phyloP scores from a whole-genome alignment of 2,329 filamentous ascomycete genomes.

The Ilyonectria destructans region DNA sequence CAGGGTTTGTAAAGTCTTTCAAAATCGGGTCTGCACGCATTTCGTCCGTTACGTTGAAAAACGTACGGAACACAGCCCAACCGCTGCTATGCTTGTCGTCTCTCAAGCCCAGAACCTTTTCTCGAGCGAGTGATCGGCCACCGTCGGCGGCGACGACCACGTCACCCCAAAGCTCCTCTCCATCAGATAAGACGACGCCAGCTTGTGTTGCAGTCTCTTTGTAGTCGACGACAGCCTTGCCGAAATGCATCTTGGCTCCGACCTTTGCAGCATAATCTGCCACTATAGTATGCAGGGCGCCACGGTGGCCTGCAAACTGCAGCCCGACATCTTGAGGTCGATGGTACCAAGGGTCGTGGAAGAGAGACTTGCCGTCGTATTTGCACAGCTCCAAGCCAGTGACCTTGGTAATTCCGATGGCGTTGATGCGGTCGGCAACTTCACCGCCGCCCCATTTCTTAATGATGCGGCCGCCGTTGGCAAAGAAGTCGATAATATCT shows the following conservation, averaged over 20 bases:
- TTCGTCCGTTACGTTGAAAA: slow-evolving; percentile 28
- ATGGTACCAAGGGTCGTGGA: slow-evolving; percentile 36
- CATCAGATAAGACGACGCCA: slow-evolving; percentile 32
- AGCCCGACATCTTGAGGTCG: slow-evolving; percentile 11
- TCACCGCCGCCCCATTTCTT: slow-evolving; percentile 16
- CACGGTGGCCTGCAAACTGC: slow-evolving; percentile 34
- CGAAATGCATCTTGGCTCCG: slow-evolving; percentile 32
- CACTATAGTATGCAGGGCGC: slow-evolving; percentile 38
- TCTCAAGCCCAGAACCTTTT: slow-evolving; percentile 37
- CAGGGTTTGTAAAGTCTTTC: slow-evolving; percentile 15
- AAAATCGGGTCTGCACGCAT: slow-evolving; percentile 6
- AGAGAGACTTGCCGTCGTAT: slow-evolving; percentile 20
- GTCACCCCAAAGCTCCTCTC: slow-evolving; percentile 30
- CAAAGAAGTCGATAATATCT: slow-evolving; percentile 43
- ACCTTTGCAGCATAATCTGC: slow-evolving; percentile 41
- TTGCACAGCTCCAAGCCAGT: slow-evolving; percentile 34
- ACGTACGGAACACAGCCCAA: slow-evolving; percentile 41
- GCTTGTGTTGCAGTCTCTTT: slow-evolving; percentile 22
- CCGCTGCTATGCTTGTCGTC: slow-evolving; percentile 41
- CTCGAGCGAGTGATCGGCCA: slow-evolving; percentile 38
- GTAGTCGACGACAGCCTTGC: slow-evolving; percentile 35
- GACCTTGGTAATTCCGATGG: slow-evolving; percentile 17
- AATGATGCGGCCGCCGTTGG: slow-evolving; percentile 37
- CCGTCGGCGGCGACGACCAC: slow-evolving; percentile 43
- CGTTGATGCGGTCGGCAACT: slow-evolving; percentile 7